Base-by-base conservation (phyloP, 2,329 filamentous ascomycete genomes). In the Colletotrichum salicis region DNA sequence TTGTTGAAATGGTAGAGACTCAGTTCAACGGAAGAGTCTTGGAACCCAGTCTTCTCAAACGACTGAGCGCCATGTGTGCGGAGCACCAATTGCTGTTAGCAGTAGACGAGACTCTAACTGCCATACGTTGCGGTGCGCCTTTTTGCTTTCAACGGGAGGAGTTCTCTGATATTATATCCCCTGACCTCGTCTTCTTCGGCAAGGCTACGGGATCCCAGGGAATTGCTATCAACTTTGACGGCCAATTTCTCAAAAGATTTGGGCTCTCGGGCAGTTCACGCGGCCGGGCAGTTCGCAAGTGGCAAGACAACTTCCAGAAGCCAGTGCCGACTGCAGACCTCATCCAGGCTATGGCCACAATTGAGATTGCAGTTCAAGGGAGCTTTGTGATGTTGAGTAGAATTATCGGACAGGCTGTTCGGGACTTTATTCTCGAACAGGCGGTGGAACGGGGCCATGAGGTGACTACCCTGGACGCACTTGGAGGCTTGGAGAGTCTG, bases 71-170 rank as follows among this genome's bases (percentile, higher is more conserved):
- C 2, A 64, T 71, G 22, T 77, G 76, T 33, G 73, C 70, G 13
- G 66, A 70, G 51, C 66, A 75, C 56, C 56, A 67, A 1, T 55
- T 77, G 2, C 63, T 77, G 7, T 68, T 77, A 13, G 73, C 74
- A 24, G 71, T 75, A 2, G 76, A 77, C 37, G 75, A 77, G 71
- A 77, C 74, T 1, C 73, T 76, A 48, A 76, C 76, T 2, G 76
- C 76, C 0, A 74, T 77, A 55, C 72, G 76, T 1, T 77, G 76
- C 11, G 76, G 76, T 59, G 71, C 75, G 11, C 78, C 77, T 22
- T 81, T 81, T 68, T 27, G 74, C 5, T 77, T 77, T 48, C 76
- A 76, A 64, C 60, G 76, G 19, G 73, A 74, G 19, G 76, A 77
- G 41, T 77, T 77, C 56, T 63, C 63, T 8, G 45, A 65, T 1